Percentiles rank a stretch among this genome's conserved stretches.
Evolutionary conservation across 2,329 filamentous ascomycete species (phyloP).

Genomic region (Xylariaceae sp.): DNA sequence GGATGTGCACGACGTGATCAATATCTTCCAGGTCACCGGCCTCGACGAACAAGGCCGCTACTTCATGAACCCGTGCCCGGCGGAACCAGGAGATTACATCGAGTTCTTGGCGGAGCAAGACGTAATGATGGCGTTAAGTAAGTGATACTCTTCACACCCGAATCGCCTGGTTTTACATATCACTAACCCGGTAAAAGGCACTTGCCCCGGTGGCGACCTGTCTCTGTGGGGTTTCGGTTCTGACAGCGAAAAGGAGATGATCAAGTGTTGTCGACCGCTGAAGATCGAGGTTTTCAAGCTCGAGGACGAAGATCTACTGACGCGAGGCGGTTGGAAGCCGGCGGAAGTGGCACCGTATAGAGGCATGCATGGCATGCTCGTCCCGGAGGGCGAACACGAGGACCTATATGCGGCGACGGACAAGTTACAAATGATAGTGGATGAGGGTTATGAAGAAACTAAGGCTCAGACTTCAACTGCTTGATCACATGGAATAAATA

Average conservation of each 20-base stretch:
- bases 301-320: slow-evolving; percentile 53
- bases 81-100: slow-evolving; percentile 59
- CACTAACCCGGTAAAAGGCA: slow-evolving; percentile 43
- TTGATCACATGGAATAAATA: too few species aligned
- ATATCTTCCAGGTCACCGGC: slow-evolving; percentile 84
- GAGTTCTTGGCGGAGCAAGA: slow-evolving; percentile 83
- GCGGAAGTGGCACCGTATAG: slow-evolving; percentile 63
- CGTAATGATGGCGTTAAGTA: slow-evolving; percentile 63
- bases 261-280: slow-evolving; percentile 71
- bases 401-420: background rate
- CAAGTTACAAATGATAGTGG: background rate
- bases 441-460: background rate
- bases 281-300: slow-evolving; percentile 74
- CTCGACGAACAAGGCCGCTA: slow-evolving; percentile 72
- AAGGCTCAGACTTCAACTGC: background rate
- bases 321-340: slow-evolving; percentile 61
- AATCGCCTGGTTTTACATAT: background rate
- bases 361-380: slow-evolving; percentile 65
- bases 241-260: slow-evolving; percentile 68
- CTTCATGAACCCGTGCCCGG: slow-evolving; percentile 71
- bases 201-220: slow-evolving; percentile 80
- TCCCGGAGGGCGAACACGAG: slow-evolving; percentile 36
- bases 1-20: slow-evolving; percentile 84
- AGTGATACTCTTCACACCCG: slow-evolving; percentile 21
- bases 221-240: slow-evolving; percentile 80